Evolutionary conservation across 495 filamentous ascomycete genomes (phyloP), one percentile per base, ranked within the genome.

Genomic region (Talaromyces thailandensis): DNA sequence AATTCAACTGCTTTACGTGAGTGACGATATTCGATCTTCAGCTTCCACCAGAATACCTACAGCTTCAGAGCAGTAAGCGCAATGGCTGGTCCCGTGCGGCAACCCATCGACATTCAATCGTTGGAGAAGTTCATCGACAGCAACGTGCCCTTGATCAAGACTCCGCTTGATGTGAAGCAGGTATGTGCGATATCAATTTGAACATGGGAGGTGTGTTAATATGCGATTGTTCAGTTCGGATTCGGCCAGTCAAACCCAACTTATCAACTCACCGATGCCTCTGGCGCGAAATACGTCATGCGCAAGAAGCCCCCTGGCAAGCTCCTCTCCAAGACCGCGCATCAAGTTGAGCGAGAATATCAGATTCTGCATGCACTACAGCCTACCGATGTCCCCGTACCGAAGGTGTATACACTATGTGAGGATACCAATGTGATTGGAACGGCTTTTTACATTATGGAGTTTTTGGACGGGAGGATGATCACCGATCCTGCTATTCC

Each of bases 171-270:
- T 50, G 77, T 96, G 66, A 91, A 96, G 74, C 94, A 97, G 86
- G 92, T 91, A 77, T 60, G 77, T 64, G 18, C 31, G 21, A 14
- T 37, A 65, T 31, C 29, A 18, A 56, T n/a, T n/a, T n/a, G n/a
- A n/a, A n/a, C n/a, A n/a, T n/a, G n/a, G n/a, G n/a, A n/a, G n/a
- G n/a, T n/a, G n/a, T n/a, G n/a, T n/a, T n/a, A n/a, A n/a, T n/a
- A n/a, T n/a, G n/a, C 55, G 6, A 60, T 66, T 66, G 62, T 48
- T 9, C 72, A 97, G 88, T 98, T 97, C 70, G 90, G 92, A 66
- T 98, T 93, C 70, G 94, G 94, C 58, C 94, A 98, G 76, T 96
- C 91, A 52, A 98, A 98, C 71, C 94, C 94, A 29, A 98, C 94
- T 7, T 98, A 97, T 77, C 89, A 91, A 62, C 80, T 97, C 64